Conservation (phyloP, 1,139 yeast genomes). For the Zhuliangozyma parablackwelliae region DNA sequence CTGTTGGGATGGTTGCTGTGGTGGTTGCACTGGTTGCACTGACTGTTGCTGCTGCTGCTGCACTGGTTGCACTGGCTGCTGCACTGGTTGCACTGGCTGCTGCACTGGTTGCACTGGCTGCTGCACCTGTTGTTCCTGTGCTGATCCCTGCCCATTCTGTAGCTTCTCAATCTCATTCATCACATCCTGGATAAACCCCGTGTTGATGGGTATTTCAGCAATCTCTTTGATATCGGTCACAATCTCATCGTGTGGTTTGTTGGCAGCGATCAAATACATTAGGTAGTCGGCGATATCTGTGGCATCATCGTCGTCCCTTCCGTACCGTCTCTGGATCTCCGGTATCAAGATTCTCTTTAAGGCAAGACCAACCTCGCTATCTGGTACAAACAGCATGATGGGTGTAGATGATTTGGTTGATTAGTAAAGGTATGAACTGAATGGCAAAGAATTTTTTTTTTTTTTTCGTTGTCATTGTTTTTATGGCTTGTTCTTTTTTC, state of each 20-base stretch:
- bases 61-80: conserved; percentile 1
- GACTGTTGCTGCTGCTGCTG: conserved; percentile 3
- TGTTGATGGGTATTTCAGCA: conserved; percentile 61
- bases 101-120: conserved; percentile 2
- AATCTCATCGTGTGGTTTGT: conserved; percentile 62
- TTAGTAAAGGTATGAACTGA: not conserved
- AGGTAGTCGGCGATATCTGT: conserved; percentile 79
- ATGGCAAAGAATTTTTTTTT: no score
- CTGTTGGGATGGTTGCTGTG: not conserved
- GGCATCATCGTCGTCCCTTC: conserved; percentile 54
- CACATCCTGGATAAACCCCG: conserved; percentile 44
- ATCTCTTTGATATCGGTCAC: conserved; percentile 60
- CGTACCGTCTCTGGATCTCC: conserved; percentile 34
- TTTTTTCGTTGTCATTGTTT: no score
- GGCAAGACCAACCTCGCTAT: conserved; percentile 38
- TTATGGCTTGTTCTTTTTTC: no score
- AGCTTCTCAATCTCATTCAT: conserved; percentile 47
- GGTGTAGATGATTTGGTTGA: not conserved
- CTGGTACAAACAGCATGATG: conserved; percentile 32
- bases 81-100: conserved; percentile 1
- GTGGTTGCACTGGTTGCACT: not conserved
- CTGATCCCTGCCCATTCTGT: not conserved
- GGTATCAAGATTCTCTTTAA: conserved; percentile 31
- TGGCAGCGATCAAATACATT: conserved; percentile 66
- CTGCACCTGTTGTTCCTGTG: conserved; percentile 4